Evolutionary conservation across 1,284 basidiomycete species (phyloP), one percentile per base, ranked within the genome.

Genomic region (Puccinia coronata): DNA sequence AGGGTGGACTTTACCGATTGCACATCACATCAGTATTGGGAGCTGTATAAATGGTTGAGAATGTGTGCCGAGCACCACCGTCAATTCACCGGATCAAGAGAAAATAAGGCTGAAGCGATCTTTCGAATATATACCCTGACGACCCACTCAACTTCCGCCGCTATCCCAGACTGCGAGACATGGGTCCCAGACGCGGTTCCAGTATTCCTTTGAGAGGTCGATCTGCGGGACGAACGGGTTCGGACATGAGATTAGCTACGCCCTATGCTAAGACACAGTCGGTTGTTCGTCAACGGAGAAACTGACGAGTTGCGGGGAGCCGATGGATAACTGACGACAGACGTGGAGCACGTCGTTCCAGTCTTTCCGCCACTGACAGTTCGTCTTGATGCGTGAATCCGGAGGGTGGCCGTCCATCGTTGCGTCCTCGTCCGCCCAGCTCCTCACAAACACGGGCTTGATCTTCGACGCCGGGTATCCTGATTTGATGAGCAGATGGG

Each of bases 11-110:
- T n/a, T n/a, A 93, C 93, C 88, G 90, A 86, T 99, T 98, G 86
- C 96, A 98, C 88, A 91, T 91, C 0, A 98, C 91, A 85, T 98
- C 96, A 0, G 96, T 95, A 86, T 98, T 98, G 0, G 96, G 96
- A 0, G 93, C 75, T 78, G 16, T 5, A n/a, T 74, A 3, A 5
- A 59, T 20, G 3, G 39, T 18, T n/a, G n/a, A n/a, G n/a, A n/a
- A n/a, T n/a, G n/a, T n/a, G n/a, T n/a, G n/a, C n/a, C n/a, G n/a
- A n/a, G n/a, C n/a, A n/a, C n/a, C n/a, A n/a, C n/a, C n/a, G n/a
- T n/a, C n/a, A n/a, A n/a, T n/a, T n/a, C n/a, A n/a, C n/a, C n/a
- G n/a, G n/a, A n/a, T n/a, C n/a, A n/a, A n/a, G n/a, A n/a, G n/a
- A n/a, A n/a, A n/a, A n/a, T n/a, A n/a, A n/a, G n/a, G n/a, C n/a